Base-by-base conservation (phyloP, 768 basidiomycete genomes). In the Macrolepiota fuliginosa region DNA sequence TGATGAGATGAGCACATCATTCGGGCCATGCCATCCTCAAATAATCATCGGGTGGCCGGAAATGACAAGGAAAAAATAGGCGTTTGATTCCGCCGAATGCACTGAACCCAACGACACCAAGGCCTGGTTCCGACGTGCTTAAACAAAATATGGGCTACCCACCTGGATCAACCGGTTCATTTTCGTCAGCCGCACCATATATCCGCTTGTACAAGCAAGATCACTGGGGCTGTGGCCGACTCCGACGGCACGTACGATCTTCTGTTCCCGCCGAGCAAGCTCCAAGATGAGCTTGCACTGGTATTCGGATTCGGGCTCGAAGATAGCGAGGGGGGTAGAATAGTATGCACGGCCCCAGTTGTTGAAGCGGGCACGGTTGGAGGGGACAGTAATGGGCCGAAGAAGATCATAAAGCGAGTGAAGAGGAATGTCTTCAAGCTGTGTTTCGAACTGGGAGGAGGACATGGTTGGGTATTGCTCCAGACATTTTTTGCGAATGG, bases 211-310 rank as follows among this genome's bases (percentile, higher is more conserved):
- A 75, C 94, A 98, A 0, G 93, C 91, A 54, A 98, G 80, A 76
- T 99, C 96, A 69, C 89, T 91, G 24, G 96, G 96, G 61, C 90
- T 92, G 76, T 98, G 96, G 1, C 96, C 96, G 15, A 93, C 87
- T 12, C 94, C 97, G 12, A 88, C 90, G 0, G 92, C 90, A 58
- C 94, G 86, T 36, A 98, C 79, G 22, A 82, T 79, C 69, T 83
- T 86, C 15, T 82, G 76, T 70, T 94, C 86, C 46, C 90, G 78
- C 17, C 87, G 79, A 0, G 95, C 94, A 25, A 94, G 85, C 69
- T 92, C 91, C 27, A 98, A 79, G 50, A 96, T 80, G 65, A 86
- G 81, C 49, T 81, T 79, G 69, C 93, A 91, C 36, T 98, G 82
- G 62, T 81, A 72, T 46, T 85, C 84, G 24, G 78, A 82, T 64